Evolutionary conservation across 2,329 filamentous ascomycete genomes (phyloP).

Genomic region (Colletotrichum tofieldiae): DNA sequence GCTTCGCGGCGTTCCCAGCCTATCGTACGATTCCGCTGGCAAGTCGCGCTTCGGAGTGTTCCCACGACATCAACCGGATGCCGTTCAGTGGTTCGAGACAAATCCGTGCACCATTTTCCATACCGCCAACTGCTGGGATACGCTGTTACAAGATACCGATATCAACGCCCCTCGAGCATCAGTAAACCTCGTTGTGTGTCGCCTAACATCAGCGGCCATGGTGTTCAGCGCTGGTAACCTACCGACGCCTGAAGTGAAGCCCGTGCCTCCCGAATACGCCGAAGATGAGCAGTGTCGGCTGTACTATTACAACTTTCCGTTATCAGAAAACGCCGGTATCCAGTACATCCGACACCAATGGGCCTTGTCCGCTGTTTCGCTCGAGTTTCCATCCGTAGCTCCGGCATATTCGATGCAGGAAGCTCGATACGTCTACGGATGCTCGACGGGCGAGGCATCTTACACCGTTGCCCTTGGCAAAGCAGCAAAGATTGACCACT

Average conservation of each 20-base stretch:
- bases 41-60: conserved; percentile 78
- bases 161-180: conserved; percentile 46
- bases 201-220: conserved; percentile 76
- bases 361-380: conserved; percentile 75
- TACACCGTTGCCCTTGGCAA: conserved; percentile 75
- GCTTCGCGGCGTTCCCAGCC: conserved; percentile 67
- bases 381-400: conserved; percentile 77
- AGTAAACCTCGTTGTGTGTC: conserved; percentile 77
- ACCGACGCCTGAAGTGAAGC: conserved; percentile 60
- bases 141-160: conserved; percentile 42
- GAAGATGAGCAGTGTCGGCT: conserved; percentile 79
- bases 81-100: conserved; percentile 78
- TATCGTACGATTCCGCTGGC: conserved; percentile 72
- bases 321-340: conserved; percentile 49
- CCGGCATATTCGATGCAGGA: conserved; percentile 69
- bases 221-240: conserved; percentile 78
- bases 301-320: conserved; percentile 77
- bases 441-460: conserved; percentile 70
- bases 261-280: conserved; percentile 53
- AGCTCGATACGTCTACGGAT: conserved; percentile 77
- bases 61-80: conserved; percentile 70
- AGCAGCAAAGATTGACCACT: conserved; percentile 76
- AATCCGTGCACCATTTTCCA: conserved; percentile 80
- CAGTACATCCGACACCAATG: conserved; percentile 72
- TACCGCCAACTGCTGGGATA: conserved; percentile 80